Conservation (phyloP, 2,329 filamentous ascomycete species). For the Fusarium sp. region DNA sequence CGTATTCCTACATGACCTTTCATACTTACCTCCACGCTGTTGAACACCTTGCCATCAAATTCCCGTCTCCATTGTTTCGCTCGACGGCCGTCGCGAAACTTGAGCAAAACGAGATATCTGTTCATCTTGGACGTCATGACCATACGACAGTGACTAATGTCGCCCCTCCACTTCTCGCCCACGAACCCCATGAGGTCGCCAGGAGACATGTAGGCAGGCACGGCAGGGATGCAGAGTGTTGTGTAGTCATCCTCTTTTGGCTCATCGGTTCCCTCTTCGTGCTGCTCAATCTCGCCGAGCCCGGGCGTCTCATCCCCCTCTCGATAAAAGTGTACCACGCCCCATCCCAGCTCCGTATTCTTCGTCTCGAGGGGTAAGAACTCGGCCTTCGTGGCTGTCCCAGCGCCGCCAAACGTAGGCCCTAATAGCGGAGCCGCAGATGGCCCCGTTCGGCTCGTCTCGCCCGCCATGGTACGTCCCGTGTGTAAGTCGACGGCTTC, state of each 20-base stretch:
- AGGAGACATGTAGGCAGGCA: conserved; percentile 93
- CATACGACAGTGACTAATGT: conserved; percentile 95
- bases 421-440: conserved; percentile 69
- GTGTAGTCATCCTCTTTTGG: conserved; percentile 77
- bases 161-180: conserved; percentile 86
- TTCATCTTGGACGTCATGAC: conserved; percentile 91
- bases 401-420: conserved; percentile 71
- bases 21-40: conserved; percentile 82
- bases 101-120: conserved; percentile 95
- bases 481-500: conserved; percentile 82
- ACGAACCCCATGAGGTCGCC: conserved; percentile 93
- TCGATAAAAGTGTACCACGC: conserved; percentile 93
- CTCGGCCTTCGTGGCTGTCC: conserved; percentile 85
- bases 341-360: conserved; percentile 88
- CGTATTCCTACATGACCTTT: background rate
- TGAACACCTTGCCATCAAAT: conserved; percentile 95
- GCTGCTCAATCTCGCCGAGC: conserved; percentile 56
- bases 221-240: conserved; percentile 92
- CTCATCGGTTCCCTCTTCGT: conserved; percentile 48
- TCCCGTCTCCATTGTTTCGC: conserved; percentile 86
- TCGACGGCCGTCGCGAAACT: conserved; percentile 83
- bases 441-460: conserved; percentile 60
- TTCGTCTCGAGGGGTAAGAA: conserved; percentile 80
- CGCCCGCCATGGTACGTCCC: conserved; percentile 53
- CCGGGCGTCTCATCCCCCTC: conserved; percentile 82